Base-by-base conservation (phyloP, 2,329 filamentous ascomycete genomes). In the Calonectria fujianensis region DNA sequence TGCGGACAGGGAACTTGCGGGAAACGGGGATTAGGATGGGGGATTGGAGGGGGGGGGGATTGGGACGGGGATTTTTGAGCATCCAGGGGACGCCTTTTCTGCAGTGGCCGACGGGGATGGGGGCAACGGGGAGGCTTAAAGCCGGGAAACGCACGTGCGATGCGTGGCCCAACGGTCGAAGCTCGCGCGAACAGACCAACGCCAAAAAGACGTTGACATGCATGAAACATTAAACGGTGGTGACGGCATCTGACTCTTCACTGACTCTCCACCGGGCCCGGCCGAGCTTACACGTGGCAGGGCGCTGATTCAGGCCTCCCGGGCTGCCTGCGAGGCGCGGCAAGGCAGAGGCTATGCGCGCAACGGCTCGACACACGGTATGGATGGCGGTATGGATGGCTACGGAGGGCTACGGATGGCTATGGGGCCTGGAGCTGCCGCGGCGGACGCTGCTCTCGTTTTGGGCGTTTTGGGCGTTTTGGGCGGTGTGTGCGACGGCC, bases 181-280 rank as follows among this genome's bases (percentile, higher is more conserved):
- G 32, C 14, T 63, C 3, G 37, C 16, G 52, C 57, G 57, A 63
- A 63, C 57, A 63, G 57, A 63, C 57, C 35, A 41, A 63, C 57
- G 57, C 31, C 57, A 61, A 61, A 61, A 37, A 18, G 14, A 1
- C 20, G 37, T 39, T 63, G 57, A 63, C 57, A 63, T 63, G 57
- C 57, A 63, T 63, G 57, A 63, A 63, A 63, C 57, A 63, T 63
- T 20, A 63, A 63, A 41, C 57, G 37, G 57, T 35, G 39, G 27
- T 37, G 57, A 24, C 24, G 24, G 24, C 24, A 24, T 24, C 24
- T 24, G 24, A 24, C 24, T 24, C 24, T 24, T 24, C 1, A 24
- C 24, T 24, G 24, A 24, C 24, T 24, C 24, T 24, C 1, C 41
- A 11, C 41, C 41, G 41, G 41, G 18, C 18, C 41, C 20, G 20